phyloP scores from a whole-genome alignment of 2,329 filamentous ascomycete genomes.

The Aspergillus thermomutatus region DNA sequence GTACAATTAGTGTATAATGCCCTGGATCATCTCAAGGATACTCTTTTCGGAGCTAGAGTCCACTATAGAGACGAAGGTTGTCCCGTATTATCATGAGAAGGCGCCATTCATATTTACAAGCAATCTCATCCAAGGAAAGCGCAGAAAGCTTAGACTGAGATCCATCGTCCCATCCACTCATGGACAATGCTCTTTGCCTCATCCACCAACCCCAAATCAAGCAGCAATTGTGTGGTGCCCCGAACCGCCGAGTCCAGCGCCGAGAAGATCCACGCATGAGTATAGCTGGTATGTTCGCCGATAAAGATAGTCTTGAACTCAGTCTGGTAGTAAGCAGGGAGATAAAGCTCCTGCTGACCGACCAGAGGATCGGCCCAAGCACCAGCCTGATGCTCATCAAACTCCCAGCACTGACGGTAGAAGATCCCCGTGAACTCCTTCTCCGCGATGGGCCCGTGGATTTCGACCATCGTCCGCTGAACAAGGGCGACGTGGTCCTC shows the following conservation, averaged over 20 bases:
- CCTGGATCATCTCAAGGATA: too few relatives aligned
- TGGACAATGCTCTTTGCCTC: conserved; percentile 63
- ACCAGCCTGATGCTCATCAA: conserved; percentile 59
- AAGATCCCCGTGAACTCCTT: conserved; percentile 65
- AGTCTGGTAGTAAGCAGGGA: conserved; percentile 70
- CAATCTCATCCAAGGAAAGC: too few relatives aligned
- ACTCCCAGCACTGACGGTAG: conserved; percentile 63
- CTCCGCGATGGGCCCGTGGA: conserved; percentile 60
- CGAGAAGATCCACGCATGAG: conserved; percentile 56
- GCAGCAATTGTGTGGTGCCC: conserved; percentile 61
- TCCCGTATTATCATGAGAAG: too few relatives aligned
- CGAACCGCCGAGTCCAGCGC: conserved; percentile 66
- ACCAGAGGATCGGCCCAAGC: conserved; percentile 60
- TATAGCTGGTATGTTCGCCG: conserved; percentile 68
- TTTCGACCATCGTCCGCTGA: conserved; percentile 63
- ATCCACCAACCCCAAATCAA: conserved; percentile 63
- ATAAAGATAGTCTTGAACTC: conserved; percentile 67
- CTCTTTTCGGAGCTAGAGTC: too few relatives aligned
- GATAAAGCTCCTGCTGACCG: conserved; percentile 66
- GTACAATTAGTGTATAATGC: too few relatives aligned
- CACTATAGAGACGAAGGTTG: too few relatives aligned
- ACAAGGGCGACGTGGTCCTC: conserved; percentile 58
- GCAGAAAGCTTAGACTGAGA: conserved; percentile 37
- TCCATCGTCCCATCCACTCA: conserved; percentile 69
- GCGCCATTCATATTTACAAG: too few relatives aligned